Conservation (phyloP, 768 basidiomycete species). For the Boletus reticuloceps region DNA sequence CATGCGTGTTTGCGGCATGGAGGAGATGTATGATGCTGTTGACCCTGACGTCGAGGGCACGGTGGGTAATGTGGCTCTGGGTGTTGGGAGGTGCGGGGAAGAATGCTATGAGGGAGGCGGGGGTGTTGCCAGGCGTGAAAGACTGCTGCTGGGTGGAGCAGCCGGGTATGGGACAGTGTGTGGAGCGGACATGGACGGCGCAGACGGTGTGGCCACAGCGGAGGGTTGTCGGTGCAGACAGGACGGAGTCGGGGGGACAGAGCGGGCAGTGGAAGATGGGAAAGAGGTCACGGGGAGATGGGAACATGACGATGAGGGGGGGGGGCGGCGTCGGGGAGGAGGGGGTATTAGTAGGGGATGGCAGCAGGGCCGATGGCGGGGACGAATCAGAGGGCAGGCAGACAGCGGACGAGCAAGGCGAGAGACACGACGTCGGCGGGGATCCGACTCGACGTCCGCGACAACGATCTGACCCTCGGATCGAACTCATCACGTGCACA, state of each 20-base stretch:
- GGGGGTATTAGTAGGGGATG: slow-evolving; percentile 11
- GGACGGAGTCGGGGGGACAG: slow-evolving; percentile 40
- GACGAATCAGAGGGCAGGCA: slow-evolving; percentile 19
- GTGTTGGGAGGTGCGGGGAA: slow-evolving; percentile 34
- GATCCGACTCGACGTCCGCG: slow-evolving; percentile 22
- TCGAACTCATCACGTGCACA: slow-evolving; percentile 29
- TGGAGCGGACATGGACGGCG: slow-evolving; percentile 43
- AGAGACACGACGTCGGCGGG: slow-evolving; percentile 25
- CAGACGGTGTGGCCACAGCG: slow-evolving; percentile 87
- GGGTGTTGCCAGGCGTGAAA: slow-evolving; percentile 35
- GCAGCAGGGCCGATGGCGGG: slow-evolving; percentile 12
- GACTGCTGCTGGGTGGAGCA: slow-evolving; percentile 28
- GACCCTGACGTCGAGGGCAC: slow-evolving; percentile 51
- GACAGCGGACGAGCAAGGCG: slow-evolving; percentile 10
- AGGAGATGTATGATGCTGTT: slow-evolving; percentile 52
- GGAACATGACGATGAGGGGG: slow-evolving; percentile 15
- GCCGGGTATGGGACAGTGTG: slow-evolving; percentile 35
- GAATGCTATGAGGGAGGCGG: slow-evolving; percentile 36
- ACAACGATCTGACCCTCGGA: slow-evolving; percentile 25
- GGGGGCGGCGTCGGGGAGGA: background rate
- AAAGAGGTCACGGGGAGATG: slow-evolving; percentile 28
- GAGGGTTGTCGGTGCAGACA: slow-evolving; percentile 53
- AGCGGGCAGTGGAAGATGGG: slow-evolving; percentile 52
- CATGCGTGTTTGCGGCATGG: slow-evolving; percentile 15
- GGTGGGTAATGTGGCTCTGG: background rate